Evolutionary conservation across 768 basidiomycete genomes (phyloP).

Genomic region (Russula sp.): DNA sequence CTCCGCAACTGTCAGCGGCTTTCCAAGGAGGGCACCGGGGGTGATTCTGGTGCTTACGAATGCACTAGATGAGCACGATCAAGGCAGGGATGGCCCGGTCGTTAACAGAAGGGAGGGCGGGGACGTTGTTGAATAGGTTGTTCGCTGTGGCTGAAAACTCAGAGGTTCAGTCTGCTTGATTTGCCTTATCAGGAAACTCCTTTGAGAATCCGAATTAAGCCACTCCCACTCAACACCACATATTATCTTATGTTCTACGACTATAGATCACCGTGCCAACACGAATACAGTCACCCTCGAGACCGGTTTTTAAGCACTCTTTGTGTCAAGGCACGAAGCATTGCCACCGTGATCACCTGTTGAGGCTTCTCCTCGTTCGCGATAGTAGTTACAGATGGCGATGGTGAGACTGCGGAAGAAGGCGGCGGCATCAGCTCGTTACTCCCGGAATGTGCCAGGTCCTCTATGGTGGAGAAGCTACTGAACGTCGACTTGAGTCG

Average conservation of each 20-base stretch:
- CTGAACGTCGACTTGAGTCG: constrained; percentile 19
- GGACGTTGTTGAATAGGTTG: constrained; percentile 12
- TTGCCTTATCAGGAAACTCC: constrained; percentile 14
- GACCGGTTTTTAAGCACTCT: constrained; percentile 13
- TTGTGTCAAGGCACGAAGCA: constrained; percentile 22
- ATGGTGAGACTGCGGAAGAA: constrained; percentile 16
- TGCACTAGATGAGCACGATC: background rate
- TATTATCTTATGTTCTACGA: background rate
- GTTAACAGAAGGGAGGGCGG: background rate
- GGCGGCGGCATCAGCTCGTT: constrained; percentile 16
- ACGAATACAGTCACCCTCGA: background rate
- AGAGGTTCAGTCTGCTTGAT: constrained; percentile 8
- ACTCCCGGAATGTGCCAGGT: background rate
- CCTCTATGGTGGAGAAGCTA: constrained; percentile 11
- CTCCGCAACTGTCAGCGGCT: constrained; percentile 21
- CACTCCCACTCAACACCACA: background rate
- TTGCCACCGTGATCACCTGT: constrained; percentile 19
- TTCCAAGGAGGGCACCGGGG: background rate
- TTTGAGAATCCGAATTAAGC: constrained; percentile 8
- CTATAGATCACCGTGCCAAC: background rate
- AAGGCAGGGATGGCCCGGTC: constrained; percentile 12
- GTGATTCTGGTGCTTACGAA: constrained; percentile 2
- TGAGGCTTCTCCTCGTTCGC: constrained; percentile 12
- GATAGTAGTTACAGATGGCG: constrained; percentile 17
- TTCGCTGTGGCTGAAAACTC: constrained; percentile 23